Evolutionary conservation across 2,329 filamentous ascomycete genomes (phyloP), one percentile per base, ranked within the genome.

Genomic region (Aspergillus sp.): DNA sequence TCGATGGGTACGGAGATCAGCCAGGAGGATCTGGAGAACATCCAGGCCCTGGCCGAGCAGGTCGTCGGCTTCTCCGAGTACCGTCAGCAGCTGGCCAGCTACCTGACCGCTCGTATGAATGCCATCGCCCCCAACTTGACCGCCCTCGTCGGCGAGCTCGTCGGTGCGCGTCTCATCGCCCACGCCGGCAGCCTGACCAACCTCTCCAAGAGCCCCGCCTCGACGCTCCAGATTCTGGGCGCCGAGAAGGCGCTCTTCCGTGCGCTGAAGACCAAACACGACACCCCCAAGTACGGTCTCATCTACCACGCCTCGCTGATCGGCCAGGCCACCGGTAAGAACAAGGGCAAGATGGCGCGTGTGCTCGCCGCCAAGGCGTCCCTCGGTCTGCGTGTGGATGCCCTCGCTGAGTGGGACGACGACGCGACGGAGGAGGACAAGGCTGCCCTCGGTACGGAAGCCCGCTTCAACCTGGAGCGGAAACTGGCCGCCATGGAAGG

Each of bases 301-400:
- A 90, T 95, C 71, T 95, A 94, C 78, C 89, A 96, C 75, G 88
- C 89, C 45, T 94, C 90, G 23, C 84, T 99, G 43, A 95, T 99
- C 60, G 95, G 94, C 42, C 94, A 99, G 78, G 94, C 94, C 25
- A 96, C 90, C 17, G 94, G 94, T 67, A 93, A 91, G 80, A 97
- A 97, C 81, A 99, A 99, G 87, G 94, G 94, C 66, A 99, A 99
- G 82, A 96, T 99, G 69, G 94, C 94, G 40, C 90, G 94, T 82
- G 91, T 96, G 81, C 83, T 99, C 56, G 89, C 94, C 45, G 88
- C 93, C 63, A 97, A 97, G 81, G 87, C 93, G 44, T 91, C 94
- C 21, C 84, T 99, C 47, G 92, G 92, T 80, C 81, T 97, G 45
- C 91, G 94, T 76, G 89, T 96, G 46, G 94, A 99, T 73, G 91